Evolutionary conservation across 768 basidiomycete species (phyloP).

Genomic region (Exsudoporus frostii): DNA sequence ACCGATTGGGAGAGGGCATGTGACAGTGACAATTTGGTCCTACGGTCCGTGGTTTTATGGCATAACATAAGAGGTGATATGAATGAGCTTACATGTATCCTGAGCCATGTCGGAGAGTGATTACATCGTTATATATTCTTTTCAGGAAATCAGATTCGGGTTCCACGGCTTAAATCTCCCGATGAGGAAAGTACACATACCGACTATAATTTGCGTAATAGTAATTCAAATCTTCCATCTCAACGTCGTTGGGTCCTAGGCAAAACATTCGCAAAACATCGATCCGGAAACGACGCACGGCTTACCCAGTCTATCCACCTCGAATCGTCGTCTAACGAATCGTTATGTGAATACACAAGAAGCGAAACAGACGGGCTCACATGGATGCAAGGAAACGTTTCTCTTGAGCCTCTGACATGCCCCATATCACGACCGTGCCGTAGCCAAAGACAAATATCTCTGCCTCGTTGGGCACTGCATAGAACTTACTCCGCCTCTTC

Average conservation of each 20-base stretch:
- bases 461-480: conserved; percentile 63
- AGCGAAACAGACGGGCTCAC: conserved; percentile 46
- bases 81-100: conserved; percentile 78
- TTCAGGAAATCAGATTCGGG: conserved; percentile 26
- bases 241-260: conserved; percentile 81
- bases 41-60: conserved; percentile 30
- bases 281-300: conserved; percentile 2
- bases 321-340: conserved; percentile 79
- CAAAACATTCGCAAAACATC: conserved; percentile 1
- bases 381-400: conserved; percentile 85
- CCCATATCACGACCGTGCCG: conserved; percentile 96
- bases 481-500: conserved; percentile 63
- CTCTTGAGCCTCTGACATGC: conserved; percentile 93
- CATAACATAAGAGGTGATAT: conserved; percentile 7
- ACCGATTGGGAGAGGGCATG: conserved; percentile 96
- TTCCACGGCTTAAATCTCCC: conserved; percentile 22
- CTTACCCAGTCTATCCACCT: conserved; percentile 80
- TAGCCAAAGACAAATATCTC: conserved; percentile 95
- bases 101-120: conserved; percentile 89
- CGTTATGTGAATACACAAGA: neutral
- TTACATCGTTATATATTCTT: conserved; percentile 96
- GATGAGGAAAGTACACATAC: conserved; percentile 38
- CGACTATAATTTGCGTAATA: conserved; percentile 97
- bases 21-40: conserved; percentile 94
- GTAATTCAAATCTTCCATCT: conserved; percentile 96